Base-by-base conservation (phyloP, 495 filamentous ascomycete species). In the Penicillium subrubescens region DNA sequence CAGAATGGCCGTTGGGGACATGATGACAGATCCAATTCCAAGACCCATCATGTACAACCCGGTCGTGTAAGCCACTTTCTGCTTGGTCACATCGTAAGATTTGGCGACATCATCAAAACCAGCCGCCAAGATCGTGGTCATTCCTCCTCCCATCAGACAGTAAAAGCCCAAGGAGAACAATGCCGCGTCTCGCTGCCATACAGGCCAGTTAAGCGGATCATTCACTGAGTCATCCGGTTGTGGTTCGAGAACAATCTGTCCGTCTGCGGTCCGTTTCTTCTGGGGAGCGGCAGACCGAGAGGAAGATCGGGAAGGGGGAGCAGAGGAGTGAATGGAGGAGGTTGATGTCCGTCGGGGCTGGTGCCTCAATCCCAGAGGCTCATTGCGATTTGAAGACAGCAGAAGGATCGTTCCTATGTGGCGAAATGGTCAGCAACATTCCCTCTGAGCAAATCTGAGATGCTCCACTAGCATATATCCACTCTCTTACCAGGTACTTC, bases 41-140 rank as follows among this genome's bases (percentile, higher is more conserved):
- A 97, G 81, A 2, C 95, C 95, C 86, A 97, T 81, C 95, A 99
- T 99, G 74, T 92, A 97, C 15, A 99, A 77, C 0, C 95, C 95
- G 1, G 95, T 97, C 1, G 95, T 97, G 48, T 95, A 86, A 1
- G 95, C 90, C 37, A 97, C 94, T 64, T 84, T 74, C 33, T 92
- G 83, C 15, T 90, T 88, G 6, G 86, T 82, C 15, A 97, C 88
- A 61, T 83, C 64, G 70, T 91, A 97, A 3, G 84, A 86, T 0
- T 78, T 61, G 19, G 94, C 90, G 29, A 99, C 91, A 46, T 95
- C 80, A 19, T 85, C 87, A 75, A 99, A 97, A 7, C 94, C 95
- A 4, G 95, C 95, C 0, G 95, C 94, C 8, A 99, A 81, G 34
- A 97, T 82, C 0, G 94, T 90, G 0, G 94, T 97, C 84, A 96